These are phyloP conservation scores for Camellia granthamiana DNA, from an alignment of 148 eudicot species.

Conservation along the genomic window DNA sequence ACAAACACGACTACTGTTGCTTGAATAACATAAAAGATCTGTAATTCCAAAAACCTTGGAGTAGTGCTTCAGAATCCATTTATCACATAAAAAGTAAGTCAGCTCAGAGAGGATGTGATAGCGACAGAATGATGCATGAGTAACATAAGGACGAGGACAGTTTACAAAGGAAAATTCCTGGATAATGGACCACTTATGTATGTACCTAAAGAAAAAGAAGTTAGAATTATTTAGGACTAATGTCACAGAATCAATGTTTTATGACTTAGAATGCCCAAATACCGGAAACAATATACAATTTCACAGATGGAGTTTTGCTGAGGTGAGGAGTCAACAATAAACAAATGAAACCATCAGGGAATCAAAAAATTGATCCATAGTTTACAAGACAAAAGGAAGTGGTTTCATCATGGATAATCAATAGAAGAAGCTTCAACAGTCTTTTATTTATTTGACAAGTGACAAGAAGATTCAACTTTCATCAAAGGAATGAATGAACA, in stretches of 20 bases:
- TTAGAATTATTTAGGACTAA: background rate
- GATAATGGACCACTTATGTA: background rate
- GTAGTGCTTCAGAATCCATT: background rate
- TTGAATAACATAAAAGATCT: background rate
- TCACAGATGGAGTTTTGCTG: background rate
- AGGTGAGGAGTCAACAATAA: too few species aligned
- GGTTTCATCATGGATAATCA: background rate
- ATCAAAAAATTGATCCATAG: background rate
- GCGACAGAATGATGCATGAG: background rate
- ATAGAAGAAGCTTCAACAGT: background rate
- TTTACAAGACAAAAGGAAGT: constrained; percentile 1
- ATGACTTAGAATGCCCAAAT: background rate
- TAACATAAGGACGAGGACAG: background rate
- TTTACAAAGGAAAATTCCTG: background rate
- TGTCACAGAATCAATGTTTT: background rate
- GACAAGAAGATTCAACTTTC: background rate
- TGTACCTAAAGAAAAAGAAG: background rate
- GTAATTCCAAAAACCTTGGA: background rate
- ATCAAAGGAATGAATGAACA: background rate
- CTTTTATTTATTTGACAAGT: too few species aligned
- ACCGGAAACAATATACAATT: background rate
- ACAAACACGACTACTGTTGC: too few species aligned
- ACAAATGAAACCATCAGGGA: background rate
- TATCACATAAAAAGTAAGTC: background rate
- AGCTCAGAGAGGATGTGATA: background rate